Conservation (phyloP, 78 protist genomes). For the Bigelowiella natans region DNA sequence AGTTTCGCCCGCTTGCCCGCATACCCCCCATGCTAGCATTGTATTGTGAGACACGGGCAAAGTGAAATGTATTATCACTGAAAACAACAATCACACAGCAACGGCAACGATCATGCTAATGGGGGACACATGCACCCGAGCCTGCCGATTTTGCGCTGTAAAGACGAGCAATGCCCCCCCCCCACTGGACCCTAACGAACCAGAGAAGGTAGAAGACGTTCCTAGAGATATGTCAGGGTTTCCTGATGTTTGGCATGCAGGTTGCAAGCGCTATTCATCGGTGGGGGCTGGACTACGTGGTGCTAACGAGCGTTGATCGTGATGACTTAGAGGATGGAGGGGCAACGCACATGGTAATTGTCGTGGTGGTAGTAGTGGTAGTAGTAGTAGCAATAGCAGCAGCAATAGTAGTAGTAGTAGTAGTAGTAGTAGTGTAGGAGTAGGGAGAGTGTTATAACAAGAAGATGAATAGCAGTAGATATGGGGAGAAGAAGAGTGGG, state of each 20-base stretch:
- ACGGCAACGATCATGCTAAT: conserved; percentile 85
- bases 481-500: too few relatives aligned
- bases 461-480: too few relatives aligned
- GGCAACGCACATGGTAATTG: neutral
- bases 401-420: too few relatives aligned
- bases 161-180: conserved; percentile 64
- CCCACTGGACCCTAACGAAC: conserved; percentile 73
- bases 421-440: too few relatives aligned
- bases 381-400: neutral
- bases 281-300: conserved; percentile 80
- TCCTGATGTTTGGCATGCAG: neutral
- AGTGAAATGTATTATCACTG: too few relatives aligned
- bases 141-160: conserved; percentile 81
- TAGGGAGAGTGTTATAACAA: too few relatives aligned
- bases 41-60: too few relatives aligned
- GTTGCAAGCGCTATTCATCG: conserved; percentile 48
- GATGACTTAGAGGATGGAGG: neutral
- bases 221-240: neutral
- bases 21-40: too few relatives aligned
- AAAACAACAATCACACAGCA: conserved; percentile 33
- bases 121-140: conserved; percentile 82
- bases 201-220: conserved; percentile 6
- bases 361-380: neutral
- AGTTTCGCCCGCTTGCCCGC: too few relatives aligned
- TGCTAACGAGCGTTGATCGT: conserved; percentile 77